Evolutionary conservation across 2,329 filamentous ascomycete genomes (phyloP), one percentile per base, ranked within the genome.

Genomic region (Paecilomyces dactylethromorphus): DNA sequence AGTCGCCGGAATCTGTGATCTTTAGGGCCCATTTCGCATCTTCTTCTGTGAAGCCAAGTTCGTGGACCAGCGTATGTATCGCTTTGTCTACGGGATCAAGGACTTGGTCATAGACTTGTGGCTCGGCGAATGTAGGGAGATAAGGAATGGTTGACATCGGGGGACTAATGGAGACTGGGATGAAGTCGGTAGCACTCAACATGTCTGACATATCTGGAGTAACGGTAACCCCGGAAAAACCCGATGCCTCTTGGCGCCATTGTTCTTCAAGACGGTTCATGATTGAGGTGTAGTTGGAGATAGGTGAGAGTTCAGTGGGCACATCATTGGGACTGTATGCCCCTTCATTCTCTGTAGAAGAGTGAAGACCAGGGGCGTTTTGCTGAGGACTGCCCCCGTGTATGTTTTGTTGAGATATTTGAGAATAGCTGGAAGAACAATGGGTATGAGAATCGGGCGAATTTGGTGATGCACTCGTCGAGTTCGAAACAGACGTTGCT

Each of bases 1-100:
- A 83, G 62, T 85, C 82, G 0, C 84, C 85, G 13, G 78, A 79
- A 67, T 87, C 85, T 4, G 84, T 87, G 64, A 81, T 78, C 49
- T 80, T 78, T 18, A 87, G 71, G 18, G 85, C 85, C 65, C 81
- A 79, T 59, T 81, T 79, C 7, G 84, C 84, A 62, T 84, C 78
- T 18, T 78, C 77, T 15, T 79, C 73, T 7, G 77, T 77, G 63
- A 87, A 87, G 0, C 85, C 85, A 69, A 87, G 82, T 35, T 84
- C 80, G 4, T 71, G 63, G 11, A 86, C 82, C 58, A 87, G 81
- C 50, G 79, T 75, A 53, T 77, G 73, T 18, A 87, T 79, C 0
- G 85, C 85, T 53, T 78, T 76, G 54, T 86, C 84, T 13, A 81
- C 81, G 0, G 83, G 82, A 56, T 84, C 81, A 39, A 80, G 63